A percentile compares a stretch with the other conserved stretches of the same genome.
Evolutionary conservation across 768 basidiomycete species (phyloP).

Genomic region (Macrolepiota dolichaula): DNA sequence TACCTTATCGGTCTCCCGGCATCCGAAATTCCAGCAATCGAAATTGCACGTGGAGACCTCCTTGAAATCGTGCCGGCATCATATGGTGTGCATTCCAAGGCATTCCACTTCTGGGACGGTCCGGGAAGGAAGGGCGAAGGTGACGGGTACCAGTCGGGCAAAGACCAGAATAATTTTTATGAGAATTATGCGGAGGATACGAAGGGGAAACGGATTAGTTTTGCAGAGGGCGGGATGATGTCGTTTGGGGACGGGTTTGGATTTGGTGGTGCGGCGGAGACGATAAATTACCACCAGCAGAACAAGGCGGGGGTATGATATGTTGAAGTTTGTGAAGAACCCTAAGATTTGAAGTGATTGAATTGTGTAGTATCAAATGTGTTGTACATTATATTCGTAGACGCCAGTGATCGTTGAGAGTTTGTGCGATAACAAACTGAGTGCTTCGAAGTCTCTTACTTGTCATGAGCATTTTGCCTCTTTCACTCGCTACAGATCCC

Average conservation of each 20-base stretch:
- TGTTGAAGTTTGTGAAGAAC: too few relatives aligned
- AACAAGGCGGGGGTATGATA: too few relatives aligned
- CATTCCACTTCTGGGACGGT: constrained; percentile 91
- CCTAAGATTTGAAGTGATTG: too few relatives aligned
- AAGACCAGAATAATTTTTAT: constrained; percentile 78
- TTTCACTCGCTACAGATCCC: background rate
- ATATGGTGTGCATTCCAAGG: constrained; percentile 87
- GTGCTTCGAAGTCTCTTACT: too few relatives aligned
- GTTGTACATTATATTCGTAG: too few relatives aligned
- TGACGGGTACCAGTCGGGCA: constrained; percentile 26
- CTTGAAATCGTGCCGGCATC: constrained; percentile 88
- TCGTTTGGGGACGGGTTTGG: constrained; percentile 2
- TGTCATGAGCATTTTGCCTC: too few relatives aligned
- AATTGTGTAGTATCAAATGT: too few relatives aligned
- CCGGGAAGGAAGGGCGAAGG: constrained; percentile 55
- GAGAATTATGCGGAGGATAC: constrained; percentile 86
- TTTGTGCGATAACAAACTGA: too few relatives aligned
- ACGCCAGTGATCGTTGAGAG: too few relatives aligned
- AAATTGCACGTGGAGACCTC: constrained; percentile 95
- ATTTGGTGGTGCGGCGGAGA: too few relatives aligned
- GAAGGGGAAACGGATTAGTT: constrained; percentile 50
- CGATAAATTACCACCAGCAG: too few relatives aligned
- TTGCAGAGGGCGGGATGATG: constrained; percentile 14
- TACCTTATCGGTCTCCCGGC: constrained; percentile 92
- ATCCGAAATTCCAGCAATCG: constrained; percentile 95